A percentile compares a stretch with the other conserved stretches of the same genome.
Evolutionary conservation across 2,329 filamentous ascomycete species (phyloP).

Genomic region (Fusarium sp.): DNA sequence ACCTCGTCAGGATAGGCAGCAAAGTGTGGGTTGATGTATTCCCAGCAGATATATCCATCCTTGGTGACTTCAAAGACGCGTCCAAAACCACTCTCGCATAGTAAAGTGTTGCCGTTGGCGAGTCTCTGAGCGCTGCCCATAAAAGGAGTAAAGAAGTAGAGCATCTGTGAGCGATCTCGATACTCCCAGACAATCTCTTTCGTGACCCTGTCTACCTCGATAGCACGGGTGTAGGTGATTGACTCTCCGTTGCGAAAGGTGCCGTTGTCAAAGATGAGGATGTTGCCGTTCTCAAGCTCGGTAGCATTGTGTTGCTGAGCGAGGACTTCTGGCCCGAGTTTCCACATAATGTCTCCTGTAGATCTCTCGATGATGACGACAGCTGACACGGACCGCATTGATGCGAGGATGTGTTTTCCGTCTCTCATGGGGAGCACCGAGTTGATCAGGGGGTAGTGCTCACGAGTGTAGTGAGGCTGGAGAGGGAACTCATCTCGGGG

Average conservation of each 20-base stretch:
- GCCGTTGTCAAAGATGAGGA: slow-evolving; percentile 46
- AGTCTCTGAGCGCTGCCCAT: slow-evolving; percentile 46
- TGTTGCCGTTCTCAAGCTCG: slow-evolving; percentile 45
- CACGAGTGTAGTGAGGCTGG: slow-evolving; percentile 44
- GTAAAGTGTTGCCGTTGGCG: slow-evolving; percentile 41
- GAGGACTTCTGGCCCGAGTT: slow-evolving; percentile 33
- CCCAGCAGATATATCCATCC: slow-evolving; percentile 44
- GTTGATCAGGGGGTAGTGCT: slow-evolving; percentile 47
- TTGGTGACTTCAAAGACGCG: slow-evolving; percentile 41
- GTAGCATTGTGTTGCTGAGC: slow-evolving; percentile 47
- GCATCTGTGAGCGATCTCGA: slow-evolving; percentile 42
- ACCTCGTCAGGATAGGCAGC: slow-evolving; percentile 37
- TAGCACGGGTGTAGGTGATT: slow-evolving; percentile 41
- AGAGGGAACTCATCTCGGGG: slow-evolving; percentile 42
- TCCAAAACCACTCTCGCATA: slow-evolving; percentile 44
- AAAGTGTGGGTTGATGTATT: slow-evolving; percentile 45
- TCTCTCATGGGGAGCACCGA: slow-evolving; percentile 43
- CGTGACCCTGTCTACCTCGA: slow-evolving; percentile 38
- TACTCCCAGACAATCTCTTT: slow-evolving; percentile 45
- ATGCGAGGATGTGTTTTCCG: slow-evolving; percentile 43
- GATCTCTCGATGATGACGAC: slow-evolving; percentile 43
- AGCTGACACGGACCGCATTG: slow-evolving; percentile 42
- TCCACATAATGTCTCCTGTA: slow-evolving; percentile 44
- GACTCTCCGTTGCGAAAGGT: slow-evolving; percentile 44
- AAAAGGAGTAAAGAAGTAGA: slow-evolving; percentile 46